These are phyloP conservation scores for Annulohypoxylon stygium DNA, from an alignment of 495 filamentous ascomycete species.

Conservation along the genomic window DNA sequence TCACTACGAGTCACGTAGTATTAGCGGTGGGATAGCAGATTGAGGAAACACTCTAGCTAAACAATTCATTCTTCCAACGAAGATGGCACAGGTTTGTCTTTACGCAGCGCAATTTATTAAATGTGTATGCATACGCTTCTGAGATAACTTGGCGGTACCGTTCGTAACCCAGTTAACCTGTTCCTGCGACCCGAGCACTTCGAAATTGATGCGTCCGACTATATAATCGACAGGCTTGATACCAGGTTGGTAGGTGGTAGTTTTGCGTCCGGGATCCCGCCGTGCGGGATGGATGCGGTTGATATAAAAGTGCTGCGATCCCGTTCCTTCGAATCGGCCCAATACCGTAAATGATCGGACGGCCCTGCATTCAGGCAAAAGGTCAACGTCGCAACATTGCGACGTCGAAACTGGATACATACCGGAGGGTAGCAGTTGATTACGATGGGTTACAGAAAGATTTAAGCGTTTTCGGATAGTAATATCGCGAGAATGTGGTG, in stretches of 20 bases:
- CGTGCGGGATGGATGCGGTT: conserved; percentile 16
- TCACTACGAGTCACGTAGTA: conserved; percentile 37
- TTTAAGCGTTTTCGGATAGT: conserved; percentile 17
- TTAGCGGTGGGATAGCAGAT: background rate
- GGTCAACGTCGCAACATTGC: conserved; percentile 28
- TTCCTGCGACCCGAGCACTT: background rate
- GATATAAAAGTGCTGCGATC: conserved; percentile 15
- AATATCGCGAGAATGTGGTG: conserved; percentile 32
- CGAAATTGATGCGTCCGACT: conserved; percentile 1
- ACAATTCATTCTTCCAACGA: background rate
- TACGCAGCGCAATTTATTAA: too few relatives aligned
- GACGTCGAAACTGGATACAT: conserved; percentile 16
- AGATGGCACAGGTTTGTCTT: background rate
- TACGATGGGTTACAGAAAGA: conserved; percentile 8
- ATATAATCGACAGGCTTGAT: background rate
- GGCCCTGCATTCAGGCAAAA: conserved; percentile 39
- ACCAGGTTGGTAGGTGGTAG: conserved; percentile 9
- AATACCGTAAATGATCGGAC: conserved; percentile 42
- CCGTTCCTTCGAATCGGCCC: conserved; percentile 23
- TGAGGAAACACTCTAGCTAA: background rate
- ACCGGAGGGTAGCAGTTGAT: conserved; percentile 1
- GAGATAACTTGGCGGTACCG: conserved; percentile 27
- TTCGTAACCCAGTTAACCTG: background rate
- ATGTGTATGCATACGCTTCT: background rate
- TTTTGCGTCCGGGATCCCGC: background rate